Evolutionary conservation across 371 early-diverging fungal species (phyloP), one percentile per base, ranked within the genome.

Genomic region (Circinella umbellata): DNA sequence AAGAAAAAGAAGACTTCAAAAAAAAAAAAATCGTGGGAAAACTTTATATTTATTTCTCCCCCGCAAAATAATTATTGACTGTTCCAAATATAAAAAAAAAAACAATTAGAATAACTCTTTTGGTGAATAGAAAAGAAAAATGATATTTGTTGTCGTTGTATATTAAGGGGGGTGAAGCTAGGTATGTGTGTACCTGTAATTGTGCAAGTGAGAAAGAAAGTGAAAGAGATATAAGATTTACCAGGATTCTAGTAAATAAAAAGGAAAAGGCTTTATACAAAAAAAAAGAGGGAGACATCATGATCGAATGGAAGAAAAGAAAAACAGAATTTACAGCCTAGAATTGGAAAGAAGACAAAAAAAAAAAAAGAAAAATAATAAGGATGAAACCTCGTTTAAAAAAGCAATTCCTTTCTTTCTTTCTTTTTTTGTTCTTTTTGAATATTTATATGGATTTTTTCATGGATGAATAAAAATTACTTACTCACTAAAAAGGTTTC

Each of bases 291-390:
- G 35, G 35, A 18, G 15, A 53, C 6, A 53, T 13, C 27, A 27
- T 27, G 27, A 27, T 27, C 27, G 34, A 57, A 7, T 10, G 57
- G 27, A 57, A 34, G 7, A 57, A 14, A 57, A 57, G 34, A 34
- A 57, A 57, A 57, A 57, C 20, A 57, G 57, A 34, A 57, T 34
- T 57, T 57, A 57, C 57, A 57, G 57, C 57, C 57, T 57, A 57
- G 5, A 15, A 51, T n/a, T 17, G 51, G 6, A 34, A 10, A 27
- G 27, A 27, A 27, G 27, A 37, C 1, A 27, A 14, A 34, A 34
- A 8, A 34, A 11, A 57, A 10, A 27, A 57, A n/a, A 27, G 34
- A 34, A 34, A 8, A 34, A 42, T 42, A 42, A 42, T 42, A 42
- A 42, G 9, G 9, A 42, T 42, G 0, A 42, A 9, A 42, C 11